Evolutionary conservation across 768 basidiomycete species (phyloP).

Genomic region (Pleurotus cornucopiae): DNA sequence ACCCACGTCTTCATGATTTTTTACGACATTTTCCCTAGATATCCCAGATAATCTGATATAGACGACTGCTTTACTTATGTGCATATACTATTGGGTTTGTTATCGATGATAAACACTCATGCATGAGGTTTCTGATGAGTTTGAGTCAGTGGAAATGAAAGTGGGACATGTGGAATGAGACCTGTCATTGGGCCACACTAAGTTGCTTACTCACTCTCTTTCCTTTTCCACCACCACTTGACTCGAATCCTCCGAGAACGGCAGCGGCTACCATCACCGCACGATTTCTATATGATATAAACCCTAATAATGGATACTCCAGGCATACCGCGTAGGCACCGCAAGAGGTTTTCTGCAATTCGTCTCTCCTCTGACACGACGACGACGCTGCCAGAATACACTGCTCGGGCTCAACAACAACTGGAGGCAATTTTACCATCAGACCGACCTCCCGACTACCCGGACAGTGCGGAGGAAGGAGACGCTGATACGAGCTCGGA

Average conservation of each 20-base stretch:
- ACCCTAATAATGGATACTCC: constrained; percentile 16
- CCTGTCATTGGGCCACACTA: constrained; percentile 5
- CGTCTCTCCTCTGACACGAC: constrained; percentile 66
- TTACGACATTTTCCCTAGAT: neutral
- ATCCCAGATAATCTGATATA: neutral
- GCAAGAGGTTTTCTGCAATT: constrained; percentile 53
- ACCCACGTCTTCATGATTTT: neutral
- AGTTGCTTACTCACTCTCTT: constrained; percentile 7
- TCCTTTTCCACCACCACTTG: constrained; percentile 7
- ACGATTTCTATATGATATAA: constrained; percentile 2
- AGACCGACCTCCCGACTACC: constrained; percentile 71
- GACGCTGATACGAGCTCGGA: constrained; percentile 61
- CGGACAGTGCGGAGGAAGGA: constrained; percentile 73
- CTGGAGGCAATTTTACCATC: constrained; percentile 28
- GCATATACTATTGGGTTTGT: neutral
- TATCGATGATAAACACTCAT: too few relatives aligned
- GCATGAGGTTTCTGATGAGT: too few relatives aligned
- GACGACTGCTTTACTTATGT: neutral
- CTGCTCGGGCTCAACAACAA: neutral
- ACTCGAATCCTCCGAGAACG: neutral
- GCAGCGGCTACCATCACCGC: neutral
- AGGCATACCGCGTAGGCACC: constrained; percentile 35
- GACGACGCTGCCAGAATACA: constrained; percentile 62
- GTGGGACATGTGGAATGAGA: constrained; percentile 8
- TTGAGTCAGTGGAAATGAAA: neutral